These are phyloP conservation scores for Mortierella sp. DNA, from an alignment of 371 early-diverging fungal species.

Conservation along the genomic window DNA sequence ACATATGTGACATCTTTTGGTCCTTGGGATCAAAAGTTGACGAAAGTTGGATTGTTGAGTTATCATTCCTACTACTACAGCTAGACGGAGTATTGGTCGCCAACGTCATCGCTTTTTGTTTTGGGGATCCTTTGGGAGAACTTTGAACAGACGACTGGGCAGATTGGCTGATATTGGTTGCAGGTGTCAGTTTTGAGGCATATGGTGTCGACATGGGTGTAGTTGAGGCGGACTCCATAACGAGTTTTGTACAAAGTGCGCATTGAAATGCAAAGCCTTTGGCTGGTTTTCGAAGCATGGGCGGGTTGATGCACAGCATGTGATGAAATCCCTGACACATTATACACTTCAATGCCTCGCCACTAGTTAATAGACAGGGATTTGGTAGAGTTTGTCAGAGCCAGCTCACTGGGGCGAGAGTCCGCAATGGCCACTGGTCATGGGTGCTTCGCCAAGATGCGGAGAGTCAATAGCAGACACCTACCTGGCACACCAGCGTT, in stretches of 20 bases:
- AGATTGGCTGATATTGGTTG: slow-evolving; percentile 22
- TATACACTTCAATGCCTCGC: slow-evolving; percentile 73
- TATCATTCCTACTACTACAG: not conserved
- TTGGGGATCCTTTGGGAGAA: slow-evolving; percentile 47
- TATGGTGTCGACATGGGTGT: slow-evolving; percentile 19
- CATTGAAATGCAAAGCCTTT: slow-evolving; percentile 90
- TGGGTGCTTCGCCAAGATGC: no score
- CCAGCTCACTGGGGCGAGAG: not conserved
- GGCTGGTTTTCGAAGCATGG: slow-evolving; percentile 74
- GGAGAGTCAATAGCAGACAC: not conserved
- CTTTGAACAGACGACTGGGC: slow-evolving; percentile 41
- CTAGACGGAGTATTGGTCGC: slow-evolving; percentile 11
- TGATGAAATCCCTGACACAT: slow-evolving; percentile 79
- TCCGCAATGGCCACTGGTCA: not conserved
- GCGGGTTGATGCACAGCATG: slow-evolving; percentile 82
- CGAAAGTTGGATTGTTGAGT: slow-evolving; percentile 5
- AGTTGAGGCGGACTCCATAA: slow-evolving; percentile 29
- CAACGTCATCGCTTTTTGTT: slow-evolving; percentile 33
- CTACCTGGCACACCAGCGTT: slow-evolving; percentile 80
- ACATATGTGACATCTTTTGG: slow-evolving; percentile 67
- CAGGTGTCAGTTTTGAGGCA: slow-evolving; percentile 13
- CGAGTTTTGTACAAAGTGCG: slow-evolving; percentile 67
- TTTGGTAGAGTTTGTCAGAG: not conserved
- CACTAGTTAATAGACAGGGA: slow-evolving; percentile 13
- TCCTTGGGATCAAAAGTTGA: slow-evolving; percentile 29